phyloP scores from a whole-genome alignment of 2,329 filamentous ascomycete genomes.

The Venturia asperata region DNA sequence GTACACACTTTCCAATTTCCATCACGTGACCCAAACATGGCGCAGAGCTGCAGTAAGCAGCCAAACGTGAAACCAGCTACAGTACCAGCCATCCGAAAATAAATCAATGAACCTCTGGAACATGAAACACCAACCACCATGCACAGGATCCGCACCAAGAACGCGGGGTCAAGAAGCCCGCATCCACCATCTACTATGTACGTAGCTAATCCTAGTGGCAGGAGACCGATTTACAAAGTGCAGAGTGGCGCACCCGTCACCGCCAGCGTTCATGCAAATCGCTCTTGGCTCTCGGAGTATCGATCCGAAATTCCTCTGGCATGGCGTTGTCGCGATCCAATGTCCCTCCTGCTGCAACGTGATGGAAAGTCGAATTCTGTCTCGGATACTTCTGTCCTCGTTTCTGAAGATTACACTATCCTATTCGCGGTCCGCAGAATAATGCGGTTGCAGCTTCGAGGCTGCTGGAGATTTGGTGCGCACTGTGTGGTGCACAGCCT shows the following conservation, averaged over 20 bases:
- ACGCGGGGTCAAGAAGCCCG: not conserved
- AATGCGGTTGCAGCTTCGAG: not conserved
- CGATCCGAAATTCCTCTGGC: not conserved
- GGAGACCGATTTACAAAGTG: not conserved
- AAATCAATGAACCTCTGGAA: not conserved
- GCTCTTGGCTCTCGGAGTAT: not conserved
- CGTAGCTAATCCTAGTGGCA: not conserved
- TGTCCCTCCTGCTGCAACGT: not conserved
- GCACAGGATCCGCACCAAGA: not conserved
- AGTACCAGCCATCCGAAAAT: not conserved
- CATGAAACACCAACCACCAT: not conserved
- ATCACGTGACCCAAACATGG: not conserved
- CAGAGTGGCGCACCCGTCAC: slow-evolving; percentile 20
- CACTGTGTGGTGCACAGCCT: not conserved
- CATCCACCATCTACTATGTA: not conserved
- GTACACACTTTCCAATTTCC: not conserved
- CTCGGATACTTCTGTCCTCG: too few relatives aligned
- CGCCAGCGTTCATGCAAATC: not conserved
- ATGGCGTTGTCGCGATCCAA: too few relatives aligned
- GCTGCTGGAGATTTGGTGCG: not conserved
- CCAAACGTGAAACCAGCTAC: too few relatives aligned
- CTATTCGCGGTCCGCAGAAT: too few relatives aligned
- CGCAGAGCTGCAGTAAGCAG: not conserved
- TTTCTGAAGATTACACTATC: not conserved
- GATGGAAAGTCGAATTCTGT: not conserved